Percentiles rank a stretch among this genome's conserved stretches.
These are phyloP conservation scores for Colletotrichum orbiculare DNA, from an alignment of 2,329 filamentous ascomycete genomes.

Conservation along the genomic window DNA sequence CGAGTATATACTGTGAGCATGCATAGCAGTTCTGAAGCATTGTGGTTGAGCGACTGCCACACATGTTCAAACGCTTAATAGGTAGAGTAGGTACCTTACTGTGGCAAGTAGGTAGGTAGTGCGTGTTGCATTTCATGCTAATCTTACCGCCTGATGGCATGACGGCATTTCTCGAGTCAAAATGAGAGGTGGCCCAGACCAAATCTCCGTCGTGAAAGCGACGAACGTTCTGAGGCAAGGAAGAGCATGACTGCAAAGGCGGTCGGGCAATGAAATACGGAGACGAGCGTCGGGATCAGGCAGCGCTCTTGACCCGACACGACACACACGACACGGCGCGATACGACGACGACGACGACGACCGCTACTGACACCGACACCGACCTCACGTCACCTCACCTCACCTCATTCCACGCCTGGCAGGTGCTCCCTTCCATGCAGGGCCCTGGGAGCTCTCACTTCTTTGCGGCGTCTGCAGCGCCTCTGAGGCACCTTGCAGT, in stretches of 20 bases:
- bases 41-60: no score
- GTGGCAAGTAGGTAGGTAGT: neutral
- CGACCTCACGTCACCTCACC: neutral
- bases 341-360: no score
- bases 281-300: constrained; percentile 26
- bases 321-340: no score
- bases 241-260: constrained; percentile 24
- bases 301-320: neutral
- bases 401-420: neutral
- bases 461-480: constrained; percentile 26
- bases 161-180: constrained; percentile 24
- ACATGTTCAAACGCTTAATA: no score
- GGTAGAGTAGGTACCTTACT: neutral
- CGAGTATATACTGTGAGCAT: no score
- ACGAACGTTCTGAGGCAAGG: constrained; percentile 28
- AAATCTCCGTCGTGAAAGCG: constrained; percentile 34
- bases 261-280: constrained; percentile 24
- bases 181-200: constrained; percentile 17
- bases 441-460: constrained; percentile 30
- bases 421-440: constrained; percentile 10
- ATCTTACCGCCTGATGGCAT: constrained; percentile 3
- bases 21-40: no score
- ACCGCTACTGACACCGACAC: no score
- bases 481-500: constrained; percentile 22
- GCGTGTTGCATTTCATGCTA: constrained; percentile 17